Conservation (phyloP, 2,329 filamentous ascomycete genomes). For the Pseudocercospora macadamiae region DNA sequence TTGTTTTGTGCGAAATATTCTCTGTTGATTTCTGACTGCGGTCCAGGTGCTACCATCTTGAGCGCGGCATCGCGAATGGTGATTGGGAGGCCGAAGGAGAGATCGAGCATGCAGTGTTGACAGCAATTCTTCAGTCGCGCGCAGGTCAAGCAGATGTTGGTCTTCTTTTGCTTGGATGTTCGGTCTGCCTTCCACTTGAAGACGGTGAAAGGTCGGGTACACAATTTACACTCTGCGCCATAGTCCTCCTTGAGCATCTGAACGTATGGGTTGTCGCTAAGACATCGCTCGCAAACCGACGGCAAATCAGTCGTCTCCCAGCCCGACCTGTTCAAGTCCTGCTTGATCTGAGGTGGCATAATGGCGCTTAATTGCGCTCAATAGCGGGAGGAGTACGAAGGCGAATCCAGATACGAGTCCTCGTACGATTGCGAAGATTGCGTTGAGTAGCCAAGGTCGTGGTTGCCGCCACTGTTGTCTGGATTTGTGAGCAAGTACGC, state of each 20-base stretch:
- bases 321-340: conserved; percentile 90
- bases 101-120: conserved; percentile 97
- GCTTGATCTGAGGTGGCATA: conserved; percentile 92
- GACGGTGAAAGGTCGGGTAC: conserved; percentile 92
- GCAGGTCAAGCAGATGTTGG: conserved; percentile 94
- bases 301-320: conserved; percentile 95
- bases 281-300: conserved; percentile 86
- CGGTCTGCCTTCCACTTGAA: conserved; percentile 95
- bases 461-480: background rate
- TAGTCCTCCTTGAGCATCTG: conserved; percentile 99
- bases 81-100: conserved; percentile 93
- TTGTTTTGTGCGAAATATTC: conserved; percentile 99
- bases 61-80: conserved; percentile 92
- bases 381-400: background rate
- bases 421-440: background rate
- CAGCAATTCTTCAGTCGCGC: conserved; percentile 98
- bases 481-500: conserved; percentile 3
- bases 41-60: conserved; percentile 96
- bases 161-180: conserved; percentile 87
- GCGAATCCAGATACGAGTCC: background rate
- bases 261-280: conserved; percentile 95
- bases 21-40: conserved; percentile 87
- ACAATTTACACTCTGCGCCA: conserved; percentile 71
- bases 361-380: conserved; percentile 9
- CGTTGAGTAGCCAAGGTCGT: background rate